Conservation (phyloP, 2,329 filamentous ascomycete genomes). For the Penicillium sp. region DNA sequence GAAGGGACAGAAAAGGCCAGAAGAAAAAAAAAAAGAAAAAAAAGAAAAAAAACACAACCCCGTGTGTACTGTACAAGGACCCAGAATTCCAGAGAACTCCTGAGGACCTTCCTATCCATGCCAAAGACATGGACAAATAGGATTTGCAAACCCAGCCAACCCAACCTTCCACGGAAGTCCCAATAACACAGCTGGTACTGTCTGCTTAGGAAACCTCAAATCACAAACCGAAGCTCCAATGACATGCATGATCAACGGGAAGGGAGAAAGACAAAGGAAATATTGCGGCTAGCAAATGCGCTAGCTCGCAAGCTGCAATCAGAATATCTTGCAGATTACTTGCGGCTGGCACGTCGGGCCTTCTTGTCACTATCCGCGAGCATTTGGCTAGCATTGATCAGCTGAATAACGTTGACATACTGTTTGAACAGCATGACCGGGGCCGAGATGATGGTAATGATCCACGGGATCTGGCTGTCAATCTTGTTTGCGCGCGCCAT, state of each 20-base stretch:
- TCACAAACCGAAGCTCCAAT: conserved; percentile 32
- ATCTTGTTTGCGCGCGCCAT: conserved; percentile 92
- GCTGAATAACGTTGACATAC: conserved; percentile 87
- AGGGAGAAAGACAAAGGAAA: conserved; percentile 14
- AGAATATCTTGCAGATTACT: conserved; percentile 17
- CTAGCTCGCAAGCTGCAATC: background rate
- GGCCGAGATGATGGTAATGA: conserved; percentile 74
- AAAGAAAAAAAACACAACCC: conserved; percentile 16
- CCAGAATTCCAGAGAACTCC: conserved; percentile 11
- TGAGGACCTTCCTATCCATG: conserved; percentile 9
- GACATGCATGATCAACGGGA: conserved; percentile 28
- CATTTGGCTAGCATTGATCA: conserved; percentile 89
- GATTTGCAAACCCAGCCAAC: conserved; percentile 13
- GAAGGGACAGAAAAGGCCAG: conserved; percentile 10
- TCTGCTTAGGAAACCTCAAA: conserved; percentile 14
- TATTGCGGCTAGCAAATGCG: background rate
- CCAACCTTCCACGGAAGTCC: conserved; percentile 12
- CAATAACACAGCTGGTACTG: conserved; percentile 6
- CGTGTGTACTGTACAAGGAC: conserved; percentile 24
- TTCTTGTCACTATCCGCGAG: conserved; percentile 82
- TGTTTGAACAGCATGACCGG: conserved; percentile 92
- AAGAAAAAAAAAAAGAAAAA: conserved; percentile 1
- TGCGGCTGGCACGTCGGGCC: conserved; percentile 53
- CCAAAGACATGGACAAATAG: conserved; percentile 21
- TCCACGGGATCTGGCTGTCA: conserved; percentile 72